Conservation (phyloP, 768 basidiomycete species). For the Lactarius hengduanensis region DNA sequence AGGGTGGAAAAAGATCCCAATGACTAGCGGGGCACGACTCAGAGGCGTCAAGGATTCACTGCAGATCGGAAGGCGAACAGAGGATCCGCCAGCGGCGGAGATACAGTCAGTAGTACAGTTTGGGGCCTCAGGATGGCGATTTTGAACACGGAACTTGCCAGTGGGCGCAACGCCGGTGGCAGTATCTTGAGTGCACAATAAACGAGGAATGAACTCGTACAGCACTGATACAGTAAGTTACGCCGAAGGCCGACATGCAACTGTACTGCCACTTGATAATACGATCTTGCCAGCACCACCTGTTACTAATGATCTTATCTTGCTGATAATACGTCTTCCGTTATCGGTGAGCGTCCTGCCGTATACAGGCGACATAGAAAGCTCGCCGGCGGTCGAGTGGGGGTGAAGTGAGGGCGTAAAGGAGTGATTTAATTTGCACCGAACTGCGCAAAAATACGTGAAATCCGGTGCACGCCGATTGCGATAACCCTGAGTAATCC, state of each 20-base stretch:
- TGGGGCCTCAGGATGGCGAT: background rate
- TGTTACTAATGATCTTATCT: background rate
- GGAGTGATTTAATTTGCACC: background rate
- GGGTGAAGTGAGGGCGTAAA: background rate
- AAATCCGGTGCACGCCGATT: background rate
- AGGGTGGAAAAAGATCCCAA: background rate
- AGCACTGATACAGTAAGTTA: background rate
- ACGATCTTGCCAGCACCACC: background rate
- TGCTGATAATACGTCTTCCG: background rate
- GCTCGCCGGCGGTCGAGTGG: too few species aligned
- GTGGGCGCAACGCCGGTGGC: background rate
- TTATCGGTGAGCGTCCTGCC: too few species aligned
- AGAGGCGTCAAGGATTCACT: background rate
- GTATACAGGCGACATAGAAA: too few species aligned
- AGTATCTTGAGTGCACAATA: background rate
- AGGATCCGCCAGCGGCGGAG: background rate
- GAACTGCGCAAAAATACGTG: background rate
- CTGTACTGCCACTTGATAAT: background rate
- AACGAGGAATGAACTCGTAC: too few species aligned
- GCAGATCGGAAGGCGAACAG: too few species aligned
- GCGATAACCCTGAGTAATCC: too few species aligned
- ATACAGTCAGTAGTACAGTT: background rate
- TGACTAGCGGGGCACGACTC: background rate
- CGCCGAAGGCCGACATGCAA: too few species aligned
- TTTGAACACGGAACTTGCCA: background rate